phyloP scores from a whole-genome alignment of 116 monocot species.

The Cymodocea nodosa region DNA sequence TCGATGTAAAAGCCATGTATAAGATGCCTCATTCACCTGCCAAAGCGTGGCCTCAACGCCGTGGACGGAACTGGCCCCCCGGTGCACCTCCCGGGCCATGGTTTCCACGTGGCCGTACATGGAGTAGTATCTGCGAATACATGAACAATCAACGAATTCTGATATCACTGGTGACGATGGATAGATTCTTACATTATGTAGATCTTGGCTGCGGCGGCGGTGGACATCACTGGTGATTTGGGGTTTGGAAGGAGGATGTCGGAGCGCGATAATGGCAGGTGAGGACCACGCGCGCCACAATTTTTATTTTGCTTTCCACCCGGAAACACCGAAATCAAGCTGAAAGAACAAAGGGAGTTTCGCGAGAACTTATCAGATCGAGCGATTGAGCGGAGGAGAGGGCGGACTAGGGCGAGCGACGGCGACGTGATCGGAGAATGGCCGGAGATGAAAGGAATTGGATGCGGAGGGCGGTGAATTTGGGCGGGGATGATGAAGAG shows the following conservation, averaged over 20 bases:
- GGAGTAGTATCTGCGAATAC: conserved; percentile 8
- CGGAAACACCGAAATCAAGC: too few relatives aligned
- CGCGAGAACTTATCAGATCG: too few relatives aligned
- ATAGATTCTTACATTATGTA: conserved; percentile 3
- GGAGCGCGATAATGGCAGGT: not conserved
- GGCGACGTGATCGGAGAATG: too few relatives aligned
- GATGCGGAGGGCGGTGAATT: too few relatives aligned
- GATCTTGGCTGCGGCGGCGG: not conserved
- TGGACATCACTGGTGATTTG: not conserved
- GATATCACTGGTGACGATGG: not conserved
- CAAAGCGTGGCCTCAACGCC: conserved; percentile 10
- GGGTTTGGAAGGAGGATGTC: not conserved
- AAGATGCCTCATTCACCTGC: not conserved
- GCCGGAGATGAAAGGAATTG: too few relatives aligned
- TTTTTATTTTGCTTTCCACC: too few relatives aligned
- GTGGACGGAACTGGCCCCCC: conserved; percentile 3
- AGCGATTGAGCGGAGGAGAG: too few relatives aligned
- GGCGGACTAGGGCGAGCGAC: too few relatives aligned
- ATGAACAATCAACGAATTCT: not conserved
- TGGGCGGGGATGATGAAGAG: too few relatives aligned
- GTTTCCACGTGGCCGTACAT: conserved; percentile 8
- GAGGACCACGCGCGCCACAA: too few relatives aligned
- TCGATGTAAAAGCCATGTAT: not conserved
- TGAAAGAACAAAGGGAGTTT: too few relatives aligned
- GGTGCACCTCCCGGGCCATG: conserved; percentile 5